phyloP scores from a whole-genome alignment of 768 basidiomycete genomes.

The Amanita phalloides region DNA sequence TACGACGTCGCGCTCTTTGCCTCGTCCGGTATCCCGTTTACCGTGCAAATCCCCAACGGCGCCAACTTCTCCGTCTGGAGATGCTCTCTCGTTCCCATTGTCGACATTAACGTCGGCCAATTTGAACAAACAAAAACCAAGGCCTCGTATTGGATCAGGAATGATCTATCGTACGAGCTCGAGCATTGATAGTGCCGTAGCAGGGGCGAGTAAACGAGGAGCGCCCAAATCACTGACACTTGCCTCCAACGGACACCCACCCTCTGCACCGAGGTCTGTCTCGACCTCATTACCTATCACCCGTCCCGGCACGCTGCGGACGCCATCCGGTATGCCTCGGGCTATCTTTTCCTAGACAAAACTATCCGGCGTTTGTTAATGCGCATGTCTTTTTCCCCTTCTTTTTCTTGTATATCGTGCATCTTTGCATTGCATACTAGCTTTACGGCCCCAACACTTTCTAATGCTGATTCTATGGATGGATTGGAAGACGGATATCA shows the following conservation, averaged over 20 bases:
- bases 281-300: not conserved
- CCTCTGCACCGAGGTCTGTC: not conserved
- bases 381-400: too few relatives aligned
- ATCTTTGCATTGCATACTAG: not conserved
- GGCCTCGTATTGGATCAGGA: conserved; percentile 57
- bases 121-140: conserved; percentile 21
- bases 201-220: not conserved
- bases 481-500: not conserved
- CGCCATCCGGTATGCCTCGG: conserved; percentile 1
- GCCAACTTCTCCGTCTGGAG: conserved; percentile 3
- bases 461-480: not conserved
- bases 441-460: not conserved
- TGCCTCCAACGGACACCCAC: not conserved
- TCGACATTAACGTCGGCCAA: conserved; percentile 5
- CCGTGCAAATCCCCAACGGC: conserved; percentile 1
- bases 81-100: conserved; percentile 2
- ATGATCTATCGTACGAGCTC: conserved; percentile 48
- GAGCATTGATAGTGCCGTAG: not conserved
- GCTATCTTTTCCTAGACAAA: not conserved
- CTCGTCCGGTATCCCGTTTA: conserved; percentile 1
- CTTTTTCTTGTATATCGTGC: not conserved
- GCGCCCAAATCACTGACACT: conserved; percentile 4
- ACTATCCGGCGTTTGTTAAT: not conserved
- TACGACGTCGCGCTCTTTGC: not conserved
- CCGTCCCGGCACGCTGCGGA: not conserved